Evolutionary conservation across 2,329 filamentous ascomycete species (phyloP).

Genomic region (Aspergillus niger): DNA sequence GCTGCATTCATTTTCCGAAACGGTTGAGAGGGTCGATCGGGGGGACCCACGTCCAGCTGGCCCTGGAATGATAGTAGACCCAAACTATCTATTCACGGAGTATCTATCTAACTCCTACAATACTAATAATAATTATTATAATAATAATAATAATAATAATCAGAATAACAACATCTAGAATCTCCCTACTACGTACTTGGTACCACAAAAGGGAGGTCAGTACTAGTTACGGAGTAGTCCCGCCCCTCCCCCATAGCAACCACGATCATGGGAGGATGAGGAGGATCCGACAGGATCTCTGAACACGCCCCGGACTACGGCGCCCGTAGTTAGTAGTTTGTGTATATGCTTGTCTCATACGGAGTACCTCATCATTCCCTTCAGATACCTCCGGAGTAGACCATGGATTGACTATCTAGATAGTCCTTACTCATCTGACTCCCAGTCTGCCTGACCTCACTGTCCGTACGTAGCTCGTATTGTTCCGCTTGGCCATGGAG

Average conservation of each 20-base stretch:
- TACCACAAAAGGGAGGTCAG: too few relatives aligned
- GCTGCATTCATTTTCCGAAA: slow-evolving; percentile 7
- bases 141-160: too few relatives aligned
- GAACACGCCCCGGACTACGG: background rate
- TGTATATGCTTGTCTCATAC: too few relatives aligned
- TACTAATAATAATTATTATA: too few relatives aligned
- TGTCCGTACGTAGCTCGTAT: background rate
- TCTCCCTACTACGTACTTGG: too few relatives aligned
- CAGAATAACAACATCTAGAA: too few relatives aligned
- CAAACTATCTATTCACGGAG: background rate
- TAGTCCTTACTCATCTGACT: background rate
- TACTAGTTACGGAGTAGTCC: background rate
- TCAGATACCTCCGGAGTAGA: background rate
- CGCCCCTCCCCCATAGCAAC: background rate
- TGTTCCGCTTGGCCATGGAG: background rate
- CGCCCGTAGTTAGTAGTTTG: background rate
- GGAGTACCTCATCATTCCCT: too few relatives aligned
- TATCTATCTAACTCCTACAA: background rate
- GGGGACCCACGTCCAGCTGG: background rate
- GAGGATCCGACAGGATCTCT: background rate
- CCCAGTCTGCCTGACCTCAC: background rate
- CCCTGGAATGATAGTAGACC: background rate
- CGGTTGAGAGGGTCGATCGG: slow-evolving; percentile 12
- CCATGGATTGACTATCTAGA: background rate
- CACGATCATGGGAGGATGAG: background rate